phyloP scores from a whole-genome alignment of 2,329 filamentous ascomycete species.

The Colletotrichum higginsianum region DNA sequence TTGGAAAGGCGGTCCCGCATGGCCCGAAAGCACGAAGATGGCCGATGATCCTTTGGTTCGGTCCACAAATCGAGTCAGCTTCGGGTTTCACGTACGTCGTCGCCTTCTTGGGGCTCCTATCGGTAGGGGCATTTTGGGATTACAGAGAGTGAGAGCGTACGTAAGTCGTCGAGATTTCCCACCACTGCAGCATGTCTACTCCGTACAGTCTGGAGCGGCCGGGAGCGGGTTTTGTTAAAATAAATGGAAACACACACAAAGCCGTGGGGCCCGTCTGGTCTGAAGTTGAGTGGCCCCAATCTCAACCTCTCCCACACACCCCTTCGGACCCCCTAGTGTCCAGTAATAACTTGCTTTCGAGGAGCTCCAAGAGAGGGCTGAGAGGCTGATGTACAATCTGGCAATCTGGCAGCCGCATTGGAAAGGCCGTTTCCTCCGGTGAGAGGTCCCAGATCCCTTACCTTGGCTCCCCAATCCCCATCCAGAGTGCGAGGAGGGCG shows the following conservation, averaged over 20 bases:
- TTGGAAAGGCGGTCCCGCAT: constrained; percentile 10
- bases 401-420: constrained; percentile 19
- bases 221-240: neutral
- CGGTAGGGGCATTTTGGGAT: neutral
- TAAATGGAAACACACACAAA: neutral
- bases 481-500: neutral
- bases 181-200: too few species aligned
- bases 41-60: constrained; percentile 26
- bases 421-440: constrained; percentile 11
- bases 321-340: neutral
- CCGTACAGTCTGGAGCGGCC: constrained; percentile 1
- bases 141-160: neutral
- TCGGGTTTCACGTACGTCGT: constrained; percentile 34
- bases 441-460: constrained; percentile 13
- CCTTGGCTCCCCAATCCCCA: constrained; percentile 7
- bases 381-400: constrained; percentile 6
- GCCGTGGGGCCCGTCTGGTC: neutral
- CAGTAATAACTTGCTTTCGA: constrained; percentile 13
- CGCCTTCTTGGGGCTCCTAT: neutral
- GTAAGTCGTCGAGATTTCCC: neutral
- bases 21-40: constrained; percentile 27
- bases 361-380: neutral
- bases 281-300: constrained; percentile 17
- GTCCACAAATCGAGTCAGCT: constrained; percentile 39
- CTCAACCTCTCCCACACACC: neutral